Percentiles rank a stretch among this genome's conserved stretches.
Conservation (phyloP, 2,329 filamentous ascomycete genomes). For the Domatiomyces catenatus region DNA sequence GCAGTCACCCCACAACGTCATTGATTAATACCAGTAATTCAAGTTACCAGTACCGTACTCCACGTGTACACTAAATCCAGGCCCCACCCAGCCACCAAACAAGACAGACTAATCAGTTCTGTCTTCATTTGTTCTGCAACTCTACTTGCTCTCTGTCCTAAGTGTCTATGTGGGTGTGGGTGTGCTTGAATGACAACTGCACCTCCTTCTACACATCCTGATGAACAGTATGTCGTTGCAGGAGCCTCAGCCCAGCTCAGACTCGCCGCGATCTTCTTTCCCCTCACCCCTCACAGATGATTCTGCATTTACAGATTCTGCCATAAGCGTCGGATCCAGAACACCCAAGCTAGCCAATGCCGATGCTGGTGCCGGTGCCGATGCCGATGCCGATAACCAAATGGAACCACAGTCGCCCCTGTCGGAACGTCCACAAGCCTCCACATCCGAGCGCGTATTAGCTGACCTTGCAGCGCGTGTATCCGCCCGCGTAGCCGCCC, state of each 20-base stretch:
- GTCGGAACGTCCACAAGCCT: not conserved
- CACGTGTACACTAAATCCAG: too few relatives aligned
- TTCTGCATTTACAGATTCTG: constrained; percentile 18
- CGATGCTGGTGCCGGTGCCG: not conserved
- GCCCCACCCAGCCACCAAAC: not conserved
- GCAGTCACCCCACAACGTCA: not conserved
- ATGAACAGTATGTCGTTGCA: not conserved
- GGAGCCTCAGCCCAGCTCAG: too few relatives aligned
- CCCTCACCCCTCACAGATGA: constrained; percentile 5
- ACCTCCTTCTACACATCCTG: not conserved
- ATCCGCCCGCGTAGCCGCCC: constrained; percentile 12
- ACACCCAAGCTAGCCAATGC: constrained; percentile 7
- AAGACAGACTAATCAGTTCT: not conserved
- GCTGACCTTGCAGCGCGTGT: constrained; percentile 10
- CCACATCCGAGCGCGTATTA: constrained; percentile 8
- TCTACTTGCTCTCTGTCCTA: not conserved
- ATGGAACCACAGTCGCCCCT: not conserved
- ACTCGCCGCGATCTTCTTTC: not conserved
- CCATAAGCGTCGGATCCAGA: constrained; percentile 17
- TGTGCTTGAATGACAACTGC: not conserved
- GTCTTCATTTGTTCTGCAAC: not conserved
- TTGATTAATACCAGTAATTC: not conserved
- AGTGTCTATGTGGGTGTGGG: not conserved
- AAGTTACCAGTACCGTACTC: too few relatives aligned
- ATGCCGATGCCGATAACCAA: constrained; percentile 4